Evolutionary conservation across 768 basidiomycete genomes (phyloP).

Genomic region (Wakefieldia striispora): DNA sequence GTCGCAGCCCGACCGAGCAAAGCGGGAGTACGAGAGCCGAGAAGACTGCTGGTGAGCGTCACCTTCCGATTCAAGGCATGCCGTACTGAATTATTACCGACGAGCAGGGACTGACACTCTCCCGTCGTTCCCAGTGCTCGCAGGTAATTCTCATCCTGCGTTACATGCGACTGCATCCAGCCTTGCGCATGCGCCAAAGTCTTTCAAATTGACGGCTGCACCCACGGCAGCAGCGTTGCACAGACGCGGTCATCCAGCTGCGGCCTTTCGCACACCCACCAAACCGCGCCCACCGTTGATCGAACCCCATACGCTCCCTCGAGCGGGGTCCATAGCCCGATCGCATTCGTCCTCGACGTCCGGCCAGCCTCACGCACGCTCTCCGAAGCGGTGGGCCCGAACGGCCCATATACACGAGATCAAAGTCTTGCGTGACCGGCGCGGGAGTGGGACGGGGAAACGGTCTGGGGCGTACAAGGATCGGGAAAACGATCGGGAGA

Average conservation of each 20-base stretch:
- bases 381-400: constrained; percentile 57
- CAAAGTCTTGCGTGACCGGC: constrained; percentile 21
- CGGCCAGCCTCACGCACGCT: constrained; percentile 22
- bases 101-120: neutral
- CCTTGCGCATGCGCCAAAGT: neutral
- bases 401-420: constrained; percentile 72
- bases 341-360: constrained; percentile 24
- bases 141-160: neutral
- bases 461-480: constrained; percentile 4
- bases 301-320: constrained; percentile 28
- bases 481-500: constrained; percentile 7
- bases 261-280: constrained; percentile 22
- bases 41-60: constrained; percentile 13
- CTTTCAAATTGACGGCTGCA: neutral
- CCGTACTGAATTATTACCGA: neutral
- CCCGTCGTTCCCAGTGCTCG: neutral
- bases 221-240: constrained; percentile 5
- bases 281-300: constrained; percentile 11
- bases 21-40: constrained; percentile 8
- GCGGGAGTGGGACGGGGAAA: constrained; percentile 9
- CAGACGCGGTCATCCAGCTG: constrained; percentile 4
- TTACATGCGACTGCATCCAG: neutral
- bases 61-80: neutral
- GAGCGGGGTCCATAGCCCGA: constrained; percentile 16
- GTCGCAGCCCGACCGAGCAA: constrained; percentile 29